phyloP scores from a whole-genome alignment of 768 basidiomycete genomes.

The Collybiopsis confluens region DNA sequence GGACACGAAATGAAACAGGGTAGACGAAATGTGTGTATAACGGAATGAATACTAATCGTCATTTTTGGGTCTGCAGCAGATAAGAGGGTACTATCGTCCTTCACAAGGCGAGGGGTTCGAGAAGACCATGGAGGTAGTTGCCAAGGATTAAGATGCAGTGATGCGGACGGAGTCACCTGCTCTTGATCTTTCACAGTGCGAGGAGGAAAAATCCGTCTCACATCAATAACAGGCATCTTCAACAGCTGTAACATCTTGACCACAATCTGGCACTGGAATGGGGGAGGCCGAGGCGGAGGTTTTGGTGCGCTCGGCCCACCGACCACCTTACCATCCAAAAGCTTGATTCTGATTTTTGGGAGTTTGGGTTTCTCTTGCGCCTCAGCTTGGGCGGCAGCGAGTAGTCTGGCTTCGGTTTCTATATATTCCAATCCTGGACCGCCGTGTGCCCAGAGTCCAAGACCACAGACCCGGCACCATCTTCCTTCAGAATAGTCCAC shows the following conservation, averaged over 20 bases:
- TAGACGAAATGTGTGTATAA: conserved; percentile 23
- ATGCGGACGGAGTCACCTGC: not conserved
- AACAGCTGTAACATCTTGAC: conserved; percentile 1
- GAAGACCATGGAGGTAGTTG: conserved; percentile 7
- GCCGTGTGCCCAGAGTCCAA: conserved; percentile 8
- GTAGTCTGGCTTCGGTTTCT: not conserved
- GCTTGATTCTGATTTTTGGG: not conserved
- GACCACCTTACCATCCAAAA: not conserved
- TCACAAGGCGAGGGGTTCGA: not conserved
- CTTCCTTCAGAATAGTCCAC: conserved; percentile 2
- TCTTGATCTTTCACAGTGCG: not conserved
- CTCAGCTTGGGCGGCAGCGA: not conserved
- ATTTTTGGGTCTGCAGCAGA: conserved; percentile 28
- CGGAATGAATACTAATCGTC: conserved; percentile 23
- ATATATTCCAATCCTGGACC: not conserved
- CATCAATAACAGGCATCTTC: conserved; percentile 7
- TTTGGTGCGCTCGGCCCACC: not conserved
- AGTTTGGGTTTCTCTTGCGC: not conserved
- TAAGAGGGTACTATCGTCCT: conserved; percentile 17
- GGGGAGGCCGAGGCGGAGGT: not conserved
- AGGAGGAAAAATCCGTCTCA: not conserved
- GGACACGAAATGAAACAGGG: conserved; percentile 15
- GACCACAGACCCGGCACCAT: conserved; percentile 8
- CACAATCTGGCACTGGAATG: conserved; percentile 4
- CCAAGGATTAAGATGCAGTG: not conserved